Percentiles rank a stretch among this genome's conserved stretches.
phyloP scores from a whole-genome alignment of 2,329 filamentous ascomycete genomes.

The Pseudogymnoascus sp. region DNA sequence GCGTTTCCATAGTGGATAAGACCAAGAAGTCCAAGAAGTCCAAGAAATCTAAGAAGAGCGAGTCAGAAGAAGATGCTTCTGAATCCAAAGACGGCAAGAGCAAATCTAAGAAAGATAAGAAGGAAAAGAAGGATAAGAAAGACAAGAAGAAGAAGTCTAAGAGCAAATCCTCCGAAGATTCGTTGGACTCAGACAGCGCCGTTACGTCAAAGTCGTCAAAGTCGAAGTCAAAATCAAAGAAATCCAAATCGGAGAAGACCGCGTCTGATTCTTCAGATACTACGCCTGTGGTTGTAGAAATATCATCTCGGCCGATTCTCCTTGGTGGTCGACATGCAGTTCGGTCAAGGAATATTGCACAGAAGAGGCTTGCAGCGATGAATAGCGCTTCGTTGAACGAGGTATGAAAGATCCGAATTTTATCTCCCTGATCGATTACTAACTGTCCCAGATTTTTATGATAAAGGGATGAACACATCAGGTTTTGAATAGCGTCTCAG shows the following conservation, averaged over 20 bases:
- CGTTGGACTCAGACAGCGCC: conserved; percentile 19
- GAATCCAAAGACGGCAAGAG: conserved; percentile 39
- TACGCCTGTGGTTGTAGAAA: conserved; percentile 34
- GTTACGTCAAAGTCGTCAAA: conserved; percentile 13
- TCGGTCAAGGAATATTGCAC: conserved; percentile 75
- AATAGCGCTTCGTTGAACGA: conserved; percentile 81
- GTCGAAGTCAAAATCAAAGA: conserved; percentile 21
- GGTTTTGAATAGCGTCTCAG: neutral
- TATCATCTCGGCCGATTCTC: conserved; percentile 41
- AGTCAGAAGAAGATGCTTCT: conserved; percentile 17
- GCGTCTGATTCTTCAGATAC: conserved; percentile 23
- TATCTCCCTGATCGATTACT: conserved; percentile 14
- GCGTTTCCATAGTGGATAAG: conserved; percentile 19
- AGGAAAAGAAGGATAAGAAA: conserved; percentile 34
- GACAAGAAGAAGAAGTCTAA: conserved; percentile 36
- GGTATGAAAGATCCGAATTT: conserved; percentile 42
- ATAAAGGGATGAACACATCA: conserved; percentile 39
- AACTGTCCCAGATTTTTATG: conserved; percentile 56
- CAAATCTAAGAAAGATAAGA: conserved; percentile 24
- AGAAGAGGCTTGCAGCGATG: conserved; percentile 77
- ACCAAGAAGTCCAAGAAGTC: conserved; percentile 27
- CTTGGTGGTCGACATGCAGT: conserved; percentile 61
- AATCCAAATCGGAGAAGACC: conserved; percentile 6
- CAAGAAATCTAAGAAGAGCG: conserved; percentile 20
- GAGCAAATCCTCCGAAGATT: conserved; percentile 26